Evolutionary conservation across 805 yeast species (phyloP), one percentile per base, ranked within the genome.

Genomic region (Ogataea siamensis): DNA sequence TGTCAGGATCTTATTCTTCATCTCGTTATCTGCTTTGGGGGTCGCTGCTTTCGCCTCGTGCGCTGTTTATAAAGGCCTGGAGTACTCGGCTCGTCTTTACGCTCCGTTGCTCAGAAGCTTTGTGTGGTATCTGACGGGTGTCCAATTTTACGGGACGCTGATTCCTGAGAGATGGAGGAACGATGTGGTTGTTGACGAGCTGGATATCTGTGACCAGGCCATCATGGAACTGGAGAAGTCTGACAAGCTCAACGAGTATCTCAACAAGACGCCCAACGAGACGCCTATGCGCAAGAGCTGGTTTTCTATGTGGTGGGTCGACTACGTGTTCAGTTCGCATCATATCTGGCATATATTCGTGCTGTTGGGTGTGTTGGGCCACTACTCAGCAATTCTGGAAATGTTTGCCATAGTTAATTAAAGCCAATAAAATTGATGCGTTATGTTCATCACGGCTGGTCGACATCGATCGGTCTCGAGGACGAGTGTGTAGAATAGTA

Each of bases 341-440:
- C 89, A 88, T 54, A 68, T 91, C 20, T 91, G 99, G 99, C 99
- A 91, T 63, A 58, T 87, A 9, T 87, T 84, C 56, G 99, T 93
- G 20, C 74, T 93, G 12, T 70, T 84, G 17, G 99, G 99, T 2
- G 79, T 87, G n/a, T 61, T 84, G 28, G 95, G 94, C 21, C 98
- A 91, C 61, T 93, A 89, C 62, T 68, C 70, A 39, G 91, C 94
- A 10, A 67, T 87, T 25, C 66, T 87, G 45, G 80, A 76, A 40
- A 81, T 89, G 84, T 80, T 80, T 47, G n/a, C 20, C 18, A 15
- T 30, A 10, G 28, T 28, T 9, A 29, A 35, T 12, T 35, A 30
- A 15, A 27, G 27, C 33, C 18, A 20, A 27, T 18, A 18, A 13
- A 12, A 18, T 29, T 30, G 35, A 27, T 14, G 30, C 27, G 28